Evolutionary conservation across 305 asterid species (phyloP), one percentile per base, ranked within the genome.

Genomic region (Solanum hybrid): DNA sequence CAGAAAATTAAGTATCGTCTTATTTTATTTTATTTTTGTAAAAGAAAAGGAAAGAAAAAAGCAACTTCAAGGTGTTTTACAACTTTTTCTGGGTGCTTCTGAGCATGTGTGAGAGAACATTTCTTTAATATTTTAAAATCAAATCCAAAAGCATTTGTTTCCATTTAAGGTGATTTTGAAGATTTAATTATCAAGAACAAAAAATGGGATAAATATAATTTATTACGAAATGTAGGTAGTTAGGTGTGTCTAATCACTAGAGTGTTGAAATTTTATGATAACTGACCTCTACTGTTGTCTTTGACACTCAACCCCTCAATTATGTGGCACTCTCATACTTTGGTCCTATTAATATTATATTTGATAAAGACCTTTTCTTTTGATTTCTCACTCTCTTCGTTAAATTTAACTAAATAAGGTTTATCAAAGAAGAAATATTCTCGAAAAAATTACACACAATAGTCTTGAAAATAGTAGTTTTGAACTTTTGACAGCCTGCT

Each of bases 161-260:
- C 89, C 73, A 76, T 88, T 76, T 71, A 2, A 51, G 80, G 87
- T 88, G 85, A 34, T 66, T 13, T 69, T 17, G 1, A 88, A 60
- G 85, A 64, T 19, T 13, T 51, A 79, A 60, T 66, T 38, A 76
- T n/a, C 6, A 72, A 4, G 36, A 81, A 13, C 45, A 60, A 88
- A 79, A 88, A 73, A 78, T 11, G 87, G 80, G 22, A 37, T 3
- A 60, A 27, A 60, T 10, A 56, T 89, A 71, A 89, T 88, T 87
- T 89, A 86, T 88, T 85, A 88, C 78, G 72, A 90, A 89, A 86
- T 91, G 92, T 80, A 89, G 92, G 93, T 89, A 90, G 91, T 91
- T 93, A 91, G 95, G 94, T 93, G 89, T 89, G 94, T 92, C 95
- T 90, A 92, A 91, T 92, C 92, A 73, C 87, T 90, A 89, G 88